These are phyloP conservation scores for Pogostemon cablin DNA, from an alignment of 257 asterid species.

Conservation along the genomic window DNA sequence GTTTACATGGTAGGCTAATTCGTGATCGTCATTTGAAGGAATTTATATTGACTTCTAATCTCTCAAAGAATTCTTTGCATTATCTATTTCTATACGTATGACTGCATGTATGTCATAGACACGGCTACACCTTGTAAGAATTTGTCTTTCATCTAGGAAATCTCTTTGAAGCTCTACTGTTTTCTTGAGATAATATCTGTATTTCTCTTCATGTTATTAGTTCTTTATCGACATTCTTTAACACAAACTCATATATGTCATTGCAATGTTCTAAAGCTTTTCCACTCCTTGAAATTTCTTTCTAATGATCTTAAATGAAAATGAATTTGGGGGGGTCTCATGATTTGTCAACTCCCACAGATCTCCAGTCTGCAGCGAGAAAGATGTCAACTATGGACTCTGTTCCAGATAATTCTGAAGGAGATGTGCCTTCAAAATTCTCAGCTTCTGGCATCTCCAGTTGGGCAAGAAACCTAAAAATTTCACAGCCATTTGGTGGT, in stretches of 20 bases:
- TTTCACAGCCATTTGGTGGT: conserved; percentile 77
- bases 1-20: conserved; percentile 7
- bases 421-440: conserved; percentile 55
- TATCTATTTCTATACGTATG: conserved; percentile 7
- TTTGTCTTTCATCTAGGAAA: conserved; percentile 18
- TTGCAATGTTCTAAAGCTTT: conserved; percentile 27
- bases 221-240: not conserved
- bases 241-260: conserved; percentile 12
- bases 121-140: not conserved
- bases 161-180: not conserved
- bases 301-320: conserved; percentile 30
- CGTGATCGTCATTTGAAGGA: conserved; percentile 8
- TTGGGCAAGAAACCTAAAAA: conserved; percentile 91
- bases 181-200: conserved; percentile 13
- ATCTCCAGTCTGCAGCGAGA: conserved; percentile 40
- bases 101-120: conserved; percentile 1
- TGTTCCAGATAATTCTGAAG: conserved; percentile 48
- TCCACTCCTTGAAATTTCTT: conserved; percentile 13
- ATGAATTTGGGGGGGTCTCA: conserved; percentile 60
- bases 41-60: conserved; percentile 5
- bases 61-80: not conserved
- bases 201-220: not conserved
- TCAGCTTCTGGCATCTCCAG: conserved; percentile 82
- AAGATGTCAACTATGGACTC: conserved; percentile 46
- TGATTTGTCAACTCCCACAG: conserved; percentile 46